Conservation (phyloP, 768 basidiomycete species). For the Lactifluus pinguis region DNA sequence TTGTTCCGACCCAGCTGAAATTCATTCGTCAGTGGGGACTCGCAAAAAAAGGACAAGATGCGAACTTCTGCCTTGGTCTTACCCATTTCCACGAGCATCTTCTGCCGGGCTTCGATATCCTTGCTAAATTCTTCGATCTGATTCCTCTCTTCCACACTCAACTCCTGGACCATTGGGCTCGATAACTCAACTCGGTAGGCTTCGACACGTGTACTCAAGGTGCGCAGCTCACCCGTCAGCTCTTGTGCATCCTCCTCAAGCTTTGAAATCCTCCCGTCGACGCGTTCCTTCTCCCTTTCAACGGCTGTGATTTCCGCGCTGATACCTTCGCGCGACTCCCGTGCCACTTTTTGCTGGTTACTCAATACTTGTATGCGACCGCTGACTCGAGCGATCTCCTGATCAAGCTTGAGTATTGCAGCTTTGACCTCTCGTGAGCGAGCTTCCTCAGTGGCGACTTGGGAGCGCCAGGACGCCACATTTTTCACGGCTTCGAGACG, state of each 20-base stretch:
- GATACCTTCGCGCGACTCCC: constrained; percentile 58
- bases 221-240: constrained; percentile 58
- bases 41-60: background rate
- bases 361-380: constrained; percentile 65
- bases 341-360: constrained; percentile 61
- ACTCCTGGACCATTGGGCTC: constrained; percentile 63
- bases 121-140: constrained; percentile 58
- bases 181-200: constrained; percentile 62
- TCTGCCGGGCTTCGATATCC: constrained; percentile 69
- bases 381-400: constrained; percentile 69
- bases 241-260: constrained; percentile 64
- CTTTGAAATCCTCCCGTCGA: constrained; percentile 48
- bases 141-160: constrained; percentile 64
- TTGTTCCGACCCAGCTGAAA: constrained; percentile 62
- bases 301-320: constrained; percentile 51
- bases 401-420: constrained; percentile 64
- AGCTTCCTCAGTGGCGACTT: constrained; percentile 55
- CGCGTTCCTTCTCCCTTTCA: constrained; percentile 60
- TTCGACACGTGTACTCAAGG: constrained; percentile 50
- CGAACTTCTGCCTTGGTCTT: constrained; percentile 64
- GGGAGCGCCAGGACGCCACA: constrained; percentile 65
- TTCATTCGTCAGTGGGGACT: constrained; percentile 1
- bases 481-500: constrained; percentile 80
- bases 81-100: constrained; percentile 57
- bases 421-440: constrained; percentile 67